These are phyloP conservation scores for Penicillium polonicum DNA, from an alignment of 2,329 filamentous ascomycete species.

Conservation along the genomic window DNA sequence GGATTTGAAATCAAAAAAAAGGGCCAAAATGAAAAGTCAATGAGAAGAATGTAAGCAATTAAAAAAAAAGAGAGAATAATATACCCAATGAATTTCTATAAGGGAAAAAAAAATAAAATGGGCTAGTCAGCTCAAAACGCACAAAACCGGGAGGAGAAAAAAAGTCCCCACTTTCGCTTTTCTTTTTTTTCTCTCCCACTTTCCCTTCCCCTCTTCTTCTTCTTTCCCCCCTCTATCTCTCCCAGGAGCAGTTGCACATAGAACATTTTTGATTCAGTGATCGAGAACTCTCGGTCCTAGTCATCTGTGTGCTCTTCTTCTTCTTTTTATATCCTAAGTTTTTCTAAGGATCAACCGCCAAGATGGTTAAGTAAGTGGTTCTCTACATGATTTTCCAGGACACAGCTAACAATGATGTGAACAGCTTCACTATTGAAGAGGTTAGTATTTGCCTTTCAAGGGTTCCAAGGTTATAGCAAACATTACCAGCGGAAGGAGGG, in stretches of 20 bases:
- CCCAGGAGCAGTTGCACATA: slow-evolving; percentile 43
- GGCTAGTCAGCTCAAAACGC: slow-evolving; percentile 19
- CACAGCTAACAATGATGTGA: background rate
- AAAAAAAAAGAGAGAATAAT: background rate
- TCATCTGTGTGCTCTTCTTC: slow-evolving; percentile 40
- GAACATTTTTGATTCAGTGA: slow-evolving; percentile 38
- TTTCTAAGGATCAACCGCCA: slow-evolving; percentile 64
- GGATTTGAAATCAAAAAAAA: slow-evolving; percentile 12
- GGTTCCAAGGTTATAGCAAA: background rate
- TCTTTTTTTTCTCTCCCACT: slow-evolving; percentile 31
- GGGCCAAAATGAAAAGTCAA: background rate
- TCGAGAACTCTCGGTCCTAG: slow-evolving; percentile 48
- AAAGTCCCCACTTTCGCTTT: slow-evolving; percentile 30
- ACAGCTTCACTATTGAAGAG: slow-evolving; percentile 96
- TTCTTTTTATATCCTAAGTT: slow-evolving; percentile 35
- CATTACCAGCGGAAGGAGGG: background rate
- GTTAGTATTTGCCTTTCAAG: slow-evolving; percentile 45
- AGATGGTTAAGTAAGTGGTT: slow-evolving; percentile 97
- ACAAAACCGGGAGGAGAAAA: slow-evolving; percentile 25
- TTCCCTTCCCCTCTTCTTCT: slow-evolving; percentile 32
- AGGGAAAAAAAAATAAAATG: background rate
- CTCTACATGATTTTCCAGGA: background rate
- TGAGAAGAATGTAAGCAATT: background rate
- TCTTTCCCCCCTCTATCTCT: slow-evolving; percentile 30
- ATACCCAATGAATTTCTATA: no score